Conservation (phyloP, 75 land plant species). For the Picea glauca region DNA sequence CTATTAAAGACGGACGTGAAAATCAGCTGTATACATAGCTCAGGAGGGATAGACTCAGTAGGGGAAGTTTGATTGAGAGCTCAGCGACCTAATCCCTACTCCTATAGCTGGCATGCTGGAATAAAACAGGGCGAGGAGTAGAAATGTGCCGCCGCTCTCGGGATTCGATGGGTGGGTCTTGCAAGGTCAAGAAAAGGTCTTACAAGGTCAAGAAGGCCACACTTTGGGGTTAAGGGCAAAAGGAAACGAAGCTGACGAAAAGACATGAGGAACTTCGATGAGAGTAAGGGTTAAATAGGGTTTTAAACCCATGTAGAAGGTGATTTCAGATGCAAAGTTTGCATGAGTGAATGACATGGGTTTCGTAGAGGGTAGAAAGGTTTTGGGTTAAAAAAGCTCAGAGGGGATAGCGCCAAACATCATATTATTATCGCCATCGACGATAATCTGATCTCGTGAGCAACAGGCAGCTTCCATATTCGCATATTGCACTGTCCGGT, state of each 20-base stretch:
- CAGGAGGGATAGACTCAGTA: too few relatives aligned
- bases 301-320: neutral
- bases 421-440: neutral
- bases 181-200: constrained; percentile 84
- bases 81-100: too few relatives aligned
- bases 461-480: neutral
- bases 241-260: neutral
- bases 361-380: neutral
- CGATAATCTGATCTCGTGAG: too few relatives aligned
- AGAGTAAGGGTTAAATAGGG: neutral
- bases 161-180: constrained; percentile 27
- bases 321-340: neutral
- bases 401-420: constrained; percentile 46
- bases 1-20: too few relatives aligned
- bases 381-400: constrained; percentile 39
- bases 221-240: neutral
- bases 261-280: neutral
- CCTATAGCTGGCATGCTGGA: too few relatives aligned
- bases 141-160: neutral
- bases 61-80: too few relatives aligned
- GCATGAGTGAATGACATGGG: neutral
- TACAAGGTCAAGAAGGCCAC: constrained; percentile 66
- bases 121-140: neutral
- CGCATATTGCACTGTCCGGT: neutral
- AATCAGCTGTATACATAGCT: too few relatives aligned